Evolutionary conservation across 208 protist species (phyloP), one percentile per base, ranked within the genome.

Genomic region (Trypanosoma rangeli): DNA sequence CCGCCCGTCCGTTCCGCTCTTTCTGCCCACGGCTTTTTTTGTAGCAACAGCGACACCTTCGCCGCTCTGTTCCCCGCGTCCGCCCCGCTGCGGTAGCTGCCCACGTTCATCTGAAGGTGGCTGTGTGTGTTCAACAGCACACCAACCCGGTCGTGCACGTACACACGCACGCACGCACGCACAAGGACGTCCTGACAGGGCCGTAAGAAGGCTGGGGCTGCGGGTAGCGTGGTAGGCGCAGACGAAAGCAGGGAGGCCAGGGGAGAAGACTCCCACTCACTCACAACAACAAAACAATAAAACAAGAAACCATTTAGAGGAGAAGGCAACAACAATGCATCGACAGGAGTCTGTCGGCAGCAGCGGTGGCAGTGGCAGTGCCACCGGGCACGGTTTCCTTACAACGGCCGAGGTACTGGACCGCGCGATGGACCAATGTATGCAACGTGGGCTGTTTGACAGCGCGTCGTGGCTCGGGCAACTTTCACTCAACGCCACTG

Each of bases 361-460:
- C 39, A 39, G 49, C 39, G 49, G 49, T 37, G 42, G 20, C 33
- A 56, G 35, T 63, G n/a, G n/a, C n/a, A n/a, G n/a, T n/a, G 37
- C 5, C 24, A 31, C 5, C 18, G 8, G 35, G 52, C 50, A n/a
- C 9, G 48, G 68, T 20, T 53, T 8, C 37, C 13, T 82, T 15
- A 76, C 84, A 5, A 81, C 83, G 15, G 79, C 79, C 5, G 78
- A 82, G 29, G 80, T 80, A 33, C 24, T 74, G n/a, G 68, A 74
- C 39, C 68, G 61, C 42, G 33, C 71, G 10, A 85, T 95, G 70
- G 82, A 93, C n/a, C 87, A 93, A 76, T 93, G 85, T 62, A 72
- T 74, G 55, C 73, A 78, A 8, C 87, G 90, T 15, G 82, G 88
- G 29, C 74, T 95, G 12, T 76, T 75, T 28, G 79, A 82, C 61